Conservation (phyloP, 371 early-diverging fungal genomes). For the Parasitella parasitica region DNA sequence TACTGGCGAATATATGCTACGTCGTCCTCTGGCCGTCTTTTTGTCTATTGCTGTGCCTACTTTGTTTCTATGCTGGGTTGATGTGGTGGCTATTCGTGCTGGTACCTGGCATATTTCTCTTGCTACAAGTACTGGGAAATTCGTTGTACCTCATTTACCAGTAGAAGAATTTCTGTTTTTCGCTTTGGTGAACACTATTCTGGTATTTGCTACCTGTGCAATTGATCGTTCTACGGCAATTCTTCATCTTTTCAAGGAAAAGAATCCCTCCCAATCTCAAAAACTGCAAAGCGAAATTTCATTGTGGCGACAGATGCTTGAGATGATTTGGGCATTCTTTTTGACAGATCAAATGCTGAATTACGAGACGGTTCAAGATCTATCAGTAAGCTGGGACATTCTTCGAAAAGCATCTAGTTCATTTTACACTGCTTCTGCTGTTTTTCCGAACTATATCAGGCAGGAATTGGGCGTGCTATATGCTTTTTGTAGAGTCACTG, state of each 20-base stretch:
- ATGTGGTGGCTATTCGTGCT: constrained; percentile 50
- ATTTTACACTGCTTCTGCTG: constrained; percentile 54
- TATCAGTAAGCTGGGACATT: constrained; percentile 31
- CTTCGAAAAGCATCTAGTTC: constrained; percentile 49
- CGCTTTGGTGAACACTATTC: constrained; percentile 50
- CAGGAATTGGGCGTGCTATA: constrained; percentile 58
- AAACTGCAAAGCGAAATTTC: background rate
- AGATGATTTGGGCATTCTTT: constrained; percentile 30
- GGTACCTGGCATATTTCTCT: constrained; percentile 59
- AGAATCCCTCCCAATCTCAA: background rate
- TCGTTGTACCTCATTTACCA: constrained; percentile 50
- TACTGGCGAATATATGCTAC: constrained; percentile 55
- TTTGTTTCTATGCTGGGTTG: constrained; percentile 53
- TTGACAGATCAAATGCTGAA: constrained; percentile 31
- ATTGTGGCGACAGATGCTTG: background rate
- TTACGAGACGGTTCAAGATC: constrained; percentile 20
- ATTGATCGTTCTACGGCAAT: constrained; percentile 53
- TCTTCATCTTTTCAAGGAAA: constrained; percentile 21
- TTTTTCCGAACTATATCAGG: constrained; percentile 48
- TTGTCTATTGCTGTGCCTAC: constrained; percentile 47
- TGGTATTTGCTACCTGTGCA: constrained; percentile 62
- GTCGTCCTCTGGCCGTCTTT: constrained; percentile 29
- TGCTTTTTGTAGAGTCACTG: constrained; percentile 63
- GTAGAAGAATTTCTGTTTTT: constrained; percentile 68
- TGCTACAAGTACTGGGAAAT: constrained; percentile 46